Conservation (phyloP, 176 grass and related monocot species). For the Themeda triandra region DNA sequence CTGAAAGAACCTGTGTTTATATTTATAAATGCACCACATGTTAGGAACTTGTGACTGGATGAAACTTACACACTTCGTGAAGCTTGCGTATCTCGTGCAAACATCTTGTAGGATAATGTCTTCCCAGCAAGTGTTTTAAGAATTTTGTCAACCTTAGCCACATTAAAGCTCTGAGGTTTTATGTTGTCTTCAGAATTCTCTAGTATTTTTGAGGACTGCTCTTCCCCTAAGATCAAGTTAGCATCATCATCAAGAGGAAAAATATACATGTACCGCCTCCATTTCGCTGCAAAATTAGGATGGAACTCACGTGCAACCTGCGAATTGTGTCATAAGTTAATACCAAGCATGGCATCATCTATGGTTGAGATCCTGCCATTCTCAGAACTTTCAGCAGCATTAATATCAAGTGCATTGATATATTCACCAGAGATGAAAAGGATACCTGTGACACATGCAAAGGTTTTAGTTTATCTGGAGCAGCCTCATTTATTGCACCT, state of each 20-base stretch:
- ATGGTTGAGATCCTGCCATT: not conserved
- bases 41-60: not conserved
- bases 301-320: constrained; percentile 89
- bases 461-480: constrained; percentile 53
- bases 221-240: constrained; percentile 22
- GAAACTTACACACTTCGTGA: constrained; percentile 68
- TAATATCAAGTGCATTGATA: not conserved
- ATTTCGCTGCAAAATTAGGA: constrained; percentile 96
- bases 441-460: constrained; percentile 71
- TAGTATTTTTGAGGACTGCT: constrained; percentile 13
- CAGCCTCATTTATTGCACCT: constrained; percentile 48
- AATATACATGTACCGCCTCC: constrained; percentile 89
- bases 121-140: constrained; percentile 70
- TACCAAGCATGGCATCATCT: not conserved
- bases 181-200: constrained; percentile 12
- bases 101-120: constrained; percentile 80
- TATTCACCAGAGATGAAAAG: not conserved
- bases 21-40: not conserved
- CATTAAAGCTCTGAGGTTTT: constrained; percentile 63
- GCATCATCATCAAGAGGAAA: constrained; percentile 67
- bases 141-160: constrained; percentile 74
- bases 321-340: constrained; percentile 33
- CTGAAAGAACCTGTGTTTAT: not conserved
- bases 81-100: constrained; percentile 93
- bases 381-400: constrained; percentile 10